phyloP scores from a whole-genome alignment of 2,329 filamentous ascomycete genomes.

The Fusarium nodosum region DNA sequence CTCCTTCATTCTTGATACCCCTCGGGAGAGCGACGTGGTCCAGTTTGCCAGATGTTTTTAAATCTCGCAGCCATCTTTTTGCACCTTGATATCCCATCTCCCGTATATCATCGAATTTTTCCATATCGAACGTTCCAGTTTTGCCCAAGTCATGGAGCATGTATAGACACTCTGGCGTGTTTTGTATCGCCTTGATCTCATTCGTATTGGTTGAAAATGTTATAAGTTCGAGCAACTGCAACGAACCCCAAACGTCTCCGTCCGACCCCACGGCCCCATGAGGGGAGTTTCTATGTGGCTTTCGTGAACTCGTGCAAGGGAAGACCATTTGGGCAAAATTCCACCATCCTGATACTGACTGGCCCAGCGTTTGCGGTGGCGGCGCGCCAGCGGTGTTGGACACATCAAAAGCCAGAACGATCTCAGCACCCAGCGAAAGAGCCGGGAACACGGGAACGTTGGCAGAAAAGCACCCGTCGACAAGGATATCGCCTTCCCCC shows the following conservation, averaged over 20 bases:
- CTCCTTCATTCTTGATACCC: background rate
- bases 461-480: background rate
- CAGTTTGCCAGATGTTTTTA: background rate
- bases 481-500: background rate
- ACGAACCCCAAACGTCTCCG: background rate
- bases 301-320: background rate
- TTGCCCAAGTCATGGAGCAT: slow-evolving; percentile 1
- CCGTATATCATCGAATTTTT: background rate
- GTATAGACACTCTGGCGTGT: background rate
- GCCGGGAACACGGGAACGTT: background rate
- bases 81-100: slow-evolving; percentile 3
- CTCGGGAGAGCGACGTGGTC: background rate
- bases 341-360: background rate
- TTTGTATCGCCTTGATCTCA: background rate
- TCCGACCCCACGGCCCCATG: background rate
- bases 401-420: background rate
- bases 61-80: background rate
- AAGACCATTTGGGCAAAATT: background rate
- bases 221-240: background rate
- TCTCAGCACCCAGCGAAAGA: background rate
- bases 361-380: background rate
- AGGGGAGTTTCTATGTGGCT: background rate
- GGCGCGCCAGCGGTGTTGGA: background rate
- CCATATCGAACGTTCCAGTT: slow-evolving; percentile 1
- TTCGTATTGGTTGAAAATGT: slow-evolving; percentile 1